Percentiles rank a stretch among this genome's conserved stretches.
Evolutionary conservation across 2,329 filamentous ascomycete species (phyloP).

Genomic region (Madurella fahalii): DNA sequence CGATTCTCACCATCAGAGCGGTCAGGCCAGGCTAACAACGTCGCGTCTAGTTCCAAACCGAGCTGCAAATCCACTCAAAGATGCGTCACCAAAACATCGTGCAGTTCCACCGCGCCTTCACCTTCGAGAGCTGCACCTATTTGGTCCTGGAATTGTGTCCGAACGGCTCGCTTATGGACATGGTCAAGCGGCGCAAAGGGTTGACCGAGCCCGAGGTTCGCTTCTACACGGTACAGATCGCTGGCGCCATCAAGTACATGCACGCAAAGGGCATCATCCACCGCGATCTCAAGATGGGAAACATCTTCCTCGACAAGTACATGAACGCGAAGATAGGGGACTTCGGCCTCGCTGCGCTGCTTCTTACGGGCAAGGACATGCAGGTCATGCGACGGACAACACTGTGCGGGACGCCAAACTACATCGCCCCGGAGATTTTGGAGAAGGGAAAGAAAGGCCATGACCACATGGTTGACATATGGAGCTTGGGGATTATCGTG

Average conservation of each 20-base stretch:
- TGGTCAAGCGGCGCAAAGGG: slow-evolving; percentile 88
- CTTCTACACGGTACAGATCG: slow-evolving; percentile 90
- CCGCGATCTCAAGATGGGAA: slow-evolving; percentile 95
- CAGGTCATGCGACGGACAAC: slow-evolving; percentile 81
- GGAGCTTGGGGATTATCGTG: slow-evolving; percentile 97
- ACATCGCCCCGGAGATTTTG: slow-evolving; percentile 94
- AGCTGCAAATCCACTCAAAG: slow-evolving; percentile 97
- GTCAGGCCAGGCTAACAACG: slow-evolving; percentile 6
- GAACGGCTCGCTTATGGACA: slow-evolving; percentile 95
- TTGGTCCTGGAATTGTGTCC: slow-evolving; percentile 91
- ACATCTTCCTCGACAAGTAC: slow-evolving; percentile 86
- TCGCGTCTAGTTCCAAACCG: slow-evolving; percentile 59
- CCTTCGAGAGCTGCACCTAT: slow-evolving; percentile 84
- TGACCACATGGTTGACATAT: slow-evolving; percentile 96
- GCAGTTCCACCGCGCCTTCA: slow-evolving; percentile 90
- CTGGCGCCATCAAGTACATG: slow-evolving; percentile 96
- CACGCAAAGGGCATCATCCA: slow-evolving; percentile 95
- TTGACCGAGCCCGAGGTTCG: slow-evolving; percentile 91
- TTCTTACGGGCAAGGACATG: slow-evolving; percentile 89
- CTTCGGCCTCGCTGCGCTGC: slow-evolving; percentile 87
- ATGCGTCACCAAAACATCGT: slow-evolving; percentile 96
- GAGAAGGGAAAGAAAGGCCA: slow-evolving; percentile 93
- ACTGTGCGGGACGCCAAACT: slow-evolving; percentile 95
- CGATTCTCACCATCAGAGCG: too few species aligned
- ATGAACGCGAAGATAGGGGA: slow-evolving; percentile 99